These are phyloP conservation scores for Fusarium sp. DNA, from an alignment of 2,329 filamentous ascomycete genomes.

Conservation along the genomic window DNA sequence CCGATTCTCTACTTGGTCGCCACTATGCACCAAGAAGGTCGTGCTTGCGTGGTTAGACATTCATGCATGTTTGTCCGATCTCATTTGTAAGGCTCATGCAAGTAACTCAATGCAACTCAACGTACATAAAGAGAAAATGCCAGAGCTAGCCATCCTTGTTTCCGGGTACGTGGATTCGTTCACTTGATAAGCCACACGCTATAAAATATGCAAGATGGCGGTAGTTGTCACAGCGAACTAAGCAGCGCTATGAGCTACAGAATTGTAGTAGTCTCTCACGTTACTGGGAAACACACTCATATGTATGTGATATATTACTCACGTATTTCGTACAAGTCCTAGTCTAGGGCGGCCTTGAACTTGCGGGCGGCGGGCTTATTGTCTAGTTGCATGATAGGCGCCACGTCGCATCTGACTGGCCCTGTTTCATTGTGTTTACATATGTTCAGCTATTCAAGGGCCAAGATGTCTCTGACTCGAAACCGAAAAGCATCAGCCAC, in stretches of 20 bases:
- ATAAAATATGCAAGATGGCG: background rate
- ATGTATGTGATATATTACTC: background rate
- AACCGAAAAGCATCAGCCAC: constrained; percentile 11
- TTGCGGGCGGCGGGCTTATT: constrained; percentile 17
- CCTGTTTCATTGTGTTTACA: background rate
- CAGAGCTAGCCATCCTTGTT: background rate
- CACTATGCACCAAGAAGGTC: background rate
- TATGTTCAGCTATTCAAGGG: background rate
- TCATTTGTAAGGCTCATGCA: background rate
- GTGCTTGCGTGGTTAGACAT: constrained; percentile 10
- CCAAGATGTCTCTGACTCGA: constrained; percentile 7
- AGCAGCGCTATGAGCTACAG: background rate
- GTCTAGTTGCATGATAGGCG: constrained; percentile 7
- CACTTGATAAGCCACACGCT: constrained; percentile 10
- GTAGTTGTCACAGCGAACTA: background rate
- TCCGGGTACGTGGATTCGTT: constrained; percentile 21
- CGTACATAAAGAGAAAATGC: background rate
- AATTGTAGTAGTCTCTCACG: background rate
- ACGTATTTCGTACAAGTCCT: background rate
- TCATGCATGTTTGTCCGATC: constrained; percentile 26
- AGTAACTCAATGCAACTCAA: background rate
- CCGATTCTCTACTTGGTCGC: background rate
- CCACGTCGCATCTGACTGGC: constrained; percentile 9
- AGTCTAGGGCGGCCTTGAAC: background rate
- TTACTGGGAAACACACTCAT: background rate